These are phyloP conservation scores for Halophytophthora batemanensis DNA, from an alignment of 352 stramenopile species.

Conservation along the genomic window DNA sequence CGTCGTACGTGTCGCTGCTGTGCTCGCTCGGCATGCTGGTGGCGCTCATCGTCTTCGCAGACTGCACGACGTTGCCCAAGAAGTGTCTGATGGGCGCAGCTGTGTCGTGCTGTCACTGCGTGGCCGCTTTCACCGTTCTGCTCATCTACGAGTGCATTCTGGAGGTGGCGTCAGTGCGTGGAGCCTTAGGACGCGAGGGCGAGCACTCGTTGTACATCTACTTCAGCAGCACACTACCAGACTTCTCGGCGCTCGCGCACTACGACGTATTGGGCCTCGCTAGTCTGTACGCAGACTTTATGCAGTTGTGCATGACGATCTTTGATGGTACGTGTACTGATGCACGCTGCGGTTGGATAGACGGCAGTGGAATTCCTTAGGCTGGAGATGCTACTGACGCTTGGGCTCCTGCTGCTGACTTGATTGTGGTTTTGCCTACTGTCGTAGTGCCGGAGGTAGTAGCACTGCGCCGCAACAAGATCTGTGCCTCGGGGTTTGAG, in stretches of 20 bases:
- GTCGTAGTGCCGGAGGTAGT: constrained; percentile 70
- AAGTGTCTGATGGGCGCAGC: constrained; percentile 44
- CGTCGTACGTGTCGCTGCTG: constrained; percentile 71
- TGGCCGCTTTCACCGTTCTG: constrained; percentile 69
- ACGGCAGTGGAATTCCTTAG: no score
- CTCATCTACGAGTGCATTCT: constrained; percentile 81
- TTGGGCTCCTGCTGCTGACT: no score
- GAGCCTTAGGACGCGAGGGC: constrained; percentile 58
- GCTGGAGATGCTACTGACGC: no score
- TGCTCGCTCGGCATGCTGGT: constrained; percentile 58
- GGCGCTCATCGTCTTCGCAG: constrained; percentile 62
- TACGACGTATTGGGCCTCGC: constrained; percentile 68
- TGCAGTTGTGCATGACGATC: constrained; percentile 79
- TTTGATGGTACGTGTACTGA: constrained; percentile 88
- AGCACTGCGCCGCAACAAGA: constrained; percentile 80
- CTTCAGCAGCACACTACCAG: constrained; percentile 72
- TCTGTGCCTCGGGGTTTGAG: constrained; percentile 61
- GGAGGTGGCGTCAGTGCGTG: constrained; percentile 63
- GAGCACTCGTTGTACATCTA: constrained; percentile 74
- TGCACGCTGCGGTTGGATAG: no score
- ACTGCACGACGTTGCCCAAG: constrained; percentile 69
- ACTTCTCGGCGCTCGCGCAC: constrained; percentile 55
- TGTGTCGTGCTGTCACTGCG: constrained; percentile 52
- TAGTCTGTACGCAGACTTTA: constrained; percentile 61
- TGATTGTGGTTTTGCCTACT: constrained; percentile 5